phyloP scores from a whole-genome alignment of 352 stramenopile species.

The Globisporangium echinulatum region DNA sequence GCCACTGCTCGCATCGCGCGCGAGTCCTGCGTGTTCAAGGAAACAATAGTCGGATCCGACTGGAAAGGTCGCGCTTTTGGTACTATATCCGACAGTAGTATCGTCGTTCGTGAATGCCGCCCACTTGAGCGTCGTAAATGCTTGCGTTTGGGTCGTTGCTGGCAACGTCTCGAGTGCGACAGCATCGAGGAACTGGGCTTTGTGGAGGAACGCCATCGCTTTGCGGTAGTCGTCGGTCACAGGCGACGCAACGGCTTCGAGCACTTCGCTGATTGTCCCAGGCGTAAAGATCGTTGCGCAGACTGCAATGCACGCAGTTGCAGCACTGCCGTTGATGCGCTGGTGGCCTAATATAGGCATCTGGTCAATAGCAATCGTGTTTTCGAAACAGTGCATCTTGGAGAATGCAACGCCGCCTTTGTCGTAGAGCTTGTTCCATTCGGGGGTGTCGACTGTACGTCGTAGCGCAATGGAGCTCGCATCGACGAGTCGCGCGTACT shows the following conservation, averaged over 20 bases:
- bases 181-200: conserved; percentile 49
- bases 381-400: conserved; percentile 31
- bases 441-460: conserved; percentile 33
- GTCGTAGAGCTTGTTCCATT: conserved; percentile 54
- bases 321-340: conserved; percentile 4
- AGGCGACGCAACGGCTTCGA: conserved; percentile 56
- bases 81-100: neutral
- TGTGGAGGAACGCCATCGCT: conserved; percentile 61
- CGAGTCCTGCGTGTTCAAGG: conserved; percentile 62
- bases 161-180: conserved; percentile 50
- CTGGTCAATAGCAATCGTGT: no score
- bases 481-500: conserved; percentile 40
- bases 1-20: conserved; percentile 10
- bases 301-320: conserved; percentile 49
- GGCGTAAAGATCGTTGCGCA: conserved; percentile 47
- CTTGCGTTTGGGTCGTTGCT: conserved; percentile 20
- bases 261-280: conserved; percentile 53
- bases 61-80: conserved; percentile 21
- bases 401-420: conserved; percentile 51
- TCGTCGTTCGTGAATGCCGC: conserved; percentile 49
- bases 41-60: conserved; percentile 70
- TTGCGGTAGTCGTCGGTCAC: conserved; percentile 63
- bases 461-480: conserved; percentile 32
- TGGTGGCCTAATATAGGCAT: no score
- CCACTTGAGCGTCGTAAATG: conserved; percentile 75